Evolutionary conservation across 208 protist species (phyloP), one percentile per base, ranked within the genome.

Genomic region (Herpetomonas samuelpessoai): DNA sequence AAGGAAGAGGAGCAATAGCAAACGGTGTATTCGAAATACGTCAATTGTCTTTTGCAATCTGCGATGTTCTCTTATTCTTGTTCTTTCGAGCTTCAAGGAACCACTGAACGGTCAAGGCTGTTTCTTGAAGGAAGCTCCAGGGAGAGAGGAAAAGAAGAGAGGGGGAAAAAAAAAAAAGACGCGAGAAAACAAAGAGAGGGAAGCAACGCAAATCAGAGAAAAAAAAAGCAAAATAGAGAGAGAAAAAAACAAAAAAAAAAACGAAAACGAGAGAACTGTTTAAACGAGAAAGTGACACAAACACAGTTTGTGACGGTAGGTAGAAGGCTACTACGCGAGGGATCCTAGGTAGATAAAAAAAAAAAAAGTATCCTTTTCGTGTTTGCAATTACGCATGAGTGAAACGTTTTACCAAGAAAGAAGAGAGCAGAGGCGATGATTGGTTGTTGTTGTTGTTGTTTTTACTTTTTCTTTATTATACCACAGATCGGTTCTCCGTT

Each of bases 171-270:
- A 56, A 47, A 62, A 69, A 54, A 39, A 62, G 21, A 59, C 45
- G 19, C n/a, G 45, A 29, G 62, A 58, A 57, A 50, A 60, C 30
- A 57, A 35, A 24, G 26, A 19, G 26, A 61, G 27, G 49, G 19
- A 6, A 29, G 45, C 7, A 50, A 19, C 28, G 7, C 28, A n/a
- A 49, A 51, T 7, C 31, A 41, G 45, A 41, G 53, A 12, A 62
- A 19, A 24, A 51, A 53, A 58, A 19, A 19, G 54, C 66, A 62
- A 26, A 63, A 25, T 1, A 44, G 47, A 62, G 38, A n/a, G 65
- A 62, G 52, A 16, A 7, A 56, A 60, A 71, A 7, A 39, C 0
- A 48, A 4, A 60, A 60, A 60, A 35, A 52, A 66, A 35, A 25
- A 59, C 18, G 2, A 28, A 54, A 38, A 38, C 25, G 3, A 57